Evolutionary conservation across 352 stramenopile species (phyloP).

Genomic region (Pythium biforme): DNA sequence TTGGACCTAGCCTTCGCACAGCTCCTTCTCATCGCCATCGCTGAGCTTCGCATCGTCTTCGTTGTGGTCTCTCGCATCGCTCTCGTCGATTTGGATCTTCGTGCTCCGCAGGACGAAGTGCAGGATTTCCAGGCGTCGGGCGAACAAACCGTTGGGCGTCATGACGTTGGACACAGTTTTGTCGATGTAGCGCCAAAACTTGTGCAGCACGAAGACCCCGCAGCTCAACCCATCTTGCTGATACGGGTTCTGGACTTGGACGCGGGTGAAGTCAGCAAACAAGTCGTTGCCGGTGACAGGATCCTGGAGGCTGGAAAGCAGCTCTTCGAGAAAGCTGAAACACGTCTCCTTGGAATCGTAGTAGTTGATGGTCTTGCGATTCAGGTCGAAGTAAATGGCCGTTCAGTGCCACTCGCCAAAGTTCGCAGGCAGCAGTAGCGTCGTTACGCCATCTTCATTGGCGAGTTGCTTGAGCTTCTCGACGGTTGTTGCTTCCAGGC

Average conservation of each 20-base stretch:
- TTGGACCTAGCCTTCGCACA: too few species aligned
- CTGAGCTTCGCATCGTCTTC: too few species aligned
- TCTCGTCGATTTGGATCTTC: not conserved
- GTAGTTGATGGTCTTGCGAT: not conserved
- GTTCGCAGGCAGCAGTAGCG: not conserved
- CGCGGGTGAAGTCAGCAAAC: not conserved
- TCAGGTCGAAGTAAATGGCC: not conserved
- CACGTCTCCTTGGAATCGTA: not conserved
- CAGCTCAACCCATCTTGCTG: slow-evolving; percentile 23
- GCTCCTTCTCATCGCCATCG: too few species aligned
- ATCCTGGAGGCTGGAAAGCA: too few species aligned
- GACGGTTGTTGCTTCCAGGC: not conserved
- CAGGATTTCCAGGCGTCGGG: slow-evolving; percentile 21
- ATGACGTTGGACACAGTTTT: slow-evolving; percentile 3
- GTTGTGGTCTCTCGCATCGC: too few species aligned
- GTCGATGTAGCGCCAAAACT: slow-evolving; percentile 15
- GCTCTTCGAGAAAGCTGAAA: not conserved
- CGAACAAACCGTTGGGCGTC: not conserved
- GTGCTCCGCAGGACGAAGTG: slow-evolving; percentile 6
- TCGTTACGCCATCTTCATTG: not conserved
- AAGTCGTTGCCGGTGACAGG: not conserved
- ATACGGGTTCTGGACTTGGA: slow-evolving; percentile 19
- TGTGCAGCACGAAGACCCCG: slow-evolving; percentile 21
- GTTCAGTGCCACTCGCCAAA: not conserved
- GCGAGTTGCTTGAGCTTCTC: not conserved